Evolutionary conservation across 495 filamentous ascomycete genomes (phyloP).

Genomic region (Xylaria cubensis): DNA sequence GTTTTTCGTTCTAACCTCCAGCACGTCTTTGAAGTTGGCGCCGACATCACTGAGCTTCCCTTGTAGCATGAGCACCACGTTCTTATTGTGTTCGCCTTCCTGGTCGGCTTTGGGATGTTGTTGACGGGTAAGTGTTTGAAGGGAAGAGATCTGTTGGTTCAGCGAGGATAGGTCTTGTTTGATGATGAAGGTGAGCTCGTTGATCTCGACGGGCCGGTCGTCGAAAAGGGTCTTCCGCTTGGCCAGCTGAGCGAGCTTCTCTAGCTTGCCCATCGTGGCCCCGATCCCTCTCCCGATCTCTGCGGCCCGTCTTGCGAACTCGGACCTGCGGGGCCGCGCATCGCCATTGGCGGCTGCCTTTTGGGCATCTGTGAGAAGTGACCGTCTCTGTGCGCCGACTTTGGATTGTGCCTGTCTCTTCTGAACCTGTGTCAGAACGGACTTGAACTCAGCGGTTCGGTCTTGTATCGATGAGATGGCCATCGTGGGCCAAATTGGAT

Average conservation of each 20-base stretch:
- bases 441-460: slow-evolving; percentile 90
- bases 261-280: slow-evolving; percentile 90
- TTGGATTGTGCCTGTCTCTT: slow-evolving; percentile 72
- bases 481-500: slow-evolving; percentile 7
- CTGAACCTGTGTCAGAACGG: slow-evolving; percentile 84
- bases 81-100: slow-evolving; percentile 96
- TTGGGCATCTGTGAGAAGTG: slow-evolving; percentile 78
- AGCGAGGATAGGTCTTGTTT: slow-evolving; percentile 94
- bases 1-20: slow-evolving; percentile 97
- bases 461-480: slow-evolving; percentile 82
- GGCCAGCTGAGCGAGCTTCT: slow-evolving; percentile 89
- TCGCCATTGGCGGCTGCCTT: slow-evolving; percentile 70
- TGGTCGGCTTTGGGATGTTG: slow-evolving; percentile 83
- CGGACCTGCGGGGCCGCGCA: slow-evolving; percentile 62
- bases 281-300: slow-evolving; percentile 91
- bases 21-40: slow-evolving; percentile 94
- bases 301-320: slow-evolving; percentile 88
- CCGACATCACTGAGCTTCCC: slow-evolving; percentile 93
- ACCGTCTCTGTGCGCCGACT: slow-evolving; percentile 76
- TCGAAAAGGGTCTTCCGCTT: slow-evolving; percentile 97
- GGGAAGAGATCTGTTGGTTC: slow-evolving; percentile 81
- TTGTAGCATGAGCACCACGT: slow-evolving; percentile 91
- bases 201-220: slow-evolving; percentile 94
- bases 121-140: slow-evolving; percentile 70
- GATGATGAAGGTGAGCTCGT: slow-evolving; percentile 86